Evolutionary conservation across 2,329 filamentous ascomycete species (phyloP), one percentile per base, ranked within the genome.

Genomic region (Exophiala xenobiotica): DNA sequence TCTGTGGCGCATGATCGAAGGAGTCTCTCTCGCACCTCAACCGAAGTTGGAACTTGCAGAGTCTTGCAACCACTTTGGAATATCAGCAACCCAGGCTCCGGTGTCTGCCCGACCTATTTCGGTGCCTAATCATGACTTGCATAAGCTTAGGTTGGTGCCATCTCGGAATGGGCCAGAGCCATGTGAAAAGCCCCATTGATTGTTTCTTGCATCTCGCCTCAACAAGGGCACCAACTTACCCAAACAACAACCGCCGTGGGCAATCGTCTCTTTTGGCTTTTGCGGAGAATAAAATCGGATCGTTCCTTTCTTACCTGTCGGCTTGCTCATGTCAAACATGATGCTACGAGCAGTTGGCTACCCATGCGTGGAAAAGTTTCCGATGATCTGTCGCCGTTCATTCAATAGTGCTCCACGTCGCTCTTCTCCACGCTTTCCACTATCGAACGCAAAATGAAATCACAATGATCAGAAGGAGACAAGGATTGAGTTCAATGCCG

Each of bases 251-350:
- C n/a, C n/a, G n/a, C n/a, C n/a, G n/a, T n/a, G n/a, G n/a, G n/a
- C n/a, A n/a, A n/a, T n/a, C n/a, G n/a, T n/a, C n/a, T n/a, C n/a
- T n/a, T n/a, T 33, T 33, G 29, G 18, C n/a, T 14, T 27, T 35
- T 35, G 31, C 38, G 38, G 38, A 40, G 20, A 40, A 22, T 40
- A 23, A 40, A 23, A 23, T 20, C 19, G 38, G 18, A 20, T 24
- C 8, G 22, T 7, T 23, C 38, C 90, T 27, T 99, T 99, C 68
- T 85, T 99, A 59, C 86, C 91, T 60, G 80, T 86, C n/a, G n/a
- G n/a, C n/a, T n/a, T n/a, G n/a, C n/a, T n/a, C n/a, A 95, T 64
- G 78, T 96, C 44, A 96, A 95, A 71, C 84, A 85, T 58, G 97
- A 97, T 99, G 20, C 90, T 96, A 18, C 97, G n/a, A n/a, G n/a